Evolutionary conservation across 2,329 filamentous ascomycete species (phyloP).

Genomic region (Fusarium caatingaense): DNA sequence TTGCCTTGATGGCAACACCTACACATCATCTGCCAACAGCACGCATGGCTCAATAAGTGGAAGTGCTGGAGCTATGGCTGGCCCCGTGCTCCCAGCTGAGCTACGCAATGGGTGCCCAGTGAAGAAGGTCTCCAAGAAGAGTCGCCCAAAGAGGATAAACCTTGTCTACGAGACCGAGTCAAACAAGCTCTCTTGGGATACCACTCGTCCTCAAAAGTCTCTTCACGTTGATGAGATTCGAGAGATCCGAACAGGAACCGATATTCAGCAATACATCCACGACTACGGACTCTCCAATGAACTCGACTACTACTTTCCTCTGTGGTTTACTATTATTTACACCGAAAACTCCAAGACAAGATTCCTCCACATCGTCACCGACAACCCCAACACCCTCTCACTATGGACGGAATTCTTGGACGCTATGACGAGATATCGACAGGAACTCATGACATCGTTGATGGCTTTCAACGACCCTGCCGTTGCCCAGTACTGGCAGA

Average conservation of each 20-base stretch:
- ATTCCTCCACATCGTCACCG: slow-evolving; percentile 87
- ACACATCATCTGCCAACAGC: slow-evolving; percentile 62
- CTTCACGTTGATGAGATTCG: slow-evolving; percentile 97
- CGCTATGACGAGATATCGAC: slow-evolving; percentile 84
- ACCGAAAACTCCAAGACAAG: slow-evolving; percentile 85
- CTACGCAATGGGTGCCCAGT: slow-evolving; percentile 83
- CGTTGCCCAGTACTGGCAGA: slow-evolving; percentile 85
- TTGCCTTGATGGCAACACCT: slow-evolving; percentile 56
- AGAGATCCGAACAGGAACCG: slow-evolving; percentile 84
- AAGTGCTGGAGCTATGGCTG: slow-evolving; percentile 61
- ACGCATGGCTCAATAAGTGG: slow-evolving; percentile 60
- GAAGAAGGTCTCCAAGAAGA: slow-evolving; percentile 87
- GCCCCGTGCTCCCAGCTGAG: slow-evolving; percentile 79
- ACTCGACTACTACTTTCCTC: slow-evolving; percentile 60
- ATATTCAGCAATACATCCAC: slow-evolving; percentile 89
- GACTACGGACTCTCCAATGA: slow-evolving; percentile 79
- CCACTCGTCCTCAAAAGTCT: slow-evolving; percentile 79
- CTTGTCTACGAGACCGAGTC: slow-evolving; percentile 82
- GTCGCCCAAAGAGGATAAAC: slow-evolving; percentile 72
- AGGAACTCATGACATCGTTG: slow-evolving; percentile 89
- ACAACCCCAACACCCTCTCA: slow-evolving; percentile 75
- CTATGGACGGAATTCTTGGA: slow-evolving; percentile 89
- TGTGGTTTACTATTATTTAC: slow-evolving; percentile 93
- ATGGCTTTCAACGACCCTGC: slow-evolving; percentile 87
- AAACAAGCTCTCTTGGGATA: slow-evolving; percentile 90